These are phyloP conservation scores for Malania oleifera DNA, from an alignment of 164 flowering plant species.

Conservation along the genomic window DNA sequence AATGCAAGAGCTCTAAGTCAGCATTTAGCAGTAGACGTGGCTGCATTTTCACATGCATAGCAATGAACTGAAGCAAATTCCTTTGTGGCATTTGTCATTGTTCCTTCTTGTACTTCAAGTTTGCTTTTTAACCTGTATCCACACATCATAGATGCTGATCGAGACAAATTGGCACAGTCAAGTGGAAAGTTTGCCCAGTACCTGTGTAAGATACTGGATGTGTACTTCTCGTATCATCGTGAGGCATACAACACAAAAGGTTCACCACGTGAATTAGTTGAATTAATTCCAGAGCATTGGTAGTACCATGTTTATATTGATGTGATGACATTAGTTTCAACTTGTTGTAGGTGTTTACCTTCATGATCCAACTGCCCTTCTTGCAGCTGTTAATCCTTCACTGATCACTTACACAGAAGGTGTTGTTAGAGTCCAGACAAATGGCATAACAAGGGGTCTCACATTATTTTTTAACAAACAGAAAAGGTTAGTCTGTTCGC, in stretches of 20 bases:
- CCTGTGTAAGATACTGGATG: constrained; percentile 63
- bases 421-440: constrained; percentile 82
- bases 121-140: neutral
- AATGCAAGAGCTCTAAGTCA: too few species aligned
- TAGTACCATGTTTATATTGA: neutral
- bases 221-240: constrained; percentile 71
- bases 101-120: neutral
- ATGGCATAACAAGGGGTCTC: constrained; percentile 86
- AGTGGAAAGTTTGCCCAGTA: constrained; percentile 72
- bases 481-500: constrained; percentile 49
- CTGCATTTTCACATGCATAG: too few species aligned
- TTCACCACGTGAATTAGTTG: constrained; percentile 19
- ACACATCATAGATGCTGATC: constrained; percentile 50
- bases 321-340: constrained; percentile 5
- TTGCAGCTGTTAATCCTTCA: constrained; percentile 84
- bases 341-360: constrained; percentile 79
- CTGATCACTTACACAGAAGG: constrained; percentile 74
- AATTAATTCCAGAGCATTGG: neutral
- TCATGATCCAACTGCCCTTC: constrained; percentile 85
- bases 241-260: constrained; percentile 69
- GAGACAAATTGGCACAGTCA: constrained; percentile 55
- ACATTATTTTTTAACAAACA: constrained; percentile 67
- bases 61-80: too few species aligned
- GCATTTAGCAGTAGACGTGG: too few species aligned
- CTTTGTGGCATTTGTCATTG: neutral